Base-by-base conservation (phyloP, 2,329 filamentous ascomycete genomes). In the Fusarium newnesense region DNA sequence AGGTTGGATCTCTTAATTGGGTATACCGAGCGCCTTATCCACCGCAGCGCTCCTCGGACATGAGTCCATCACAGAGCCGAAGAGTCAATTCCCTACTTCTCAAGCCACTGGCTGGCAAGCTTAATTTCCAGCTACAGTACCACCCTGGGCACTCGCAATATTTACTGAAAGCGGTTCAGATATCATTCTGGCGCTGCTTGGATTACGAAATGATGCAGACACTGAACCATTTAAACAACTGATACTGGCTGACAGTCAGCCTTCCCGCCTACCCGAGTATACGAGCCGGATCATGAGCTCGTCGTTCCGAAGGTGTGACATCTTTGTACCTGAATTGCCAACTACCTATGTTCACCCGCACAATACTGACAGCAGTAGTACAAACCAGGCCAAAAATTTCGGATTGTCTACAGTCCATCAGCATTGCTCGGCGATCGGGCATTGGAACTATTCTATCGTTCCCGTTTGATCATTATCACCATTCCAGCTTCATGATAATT, bases 361-460 rank as follows among this genome's bases (percentile, higher is more conserved):
- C n/a, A 44, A 26, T 40, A 57, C 57, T 54, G 59, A 47, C 40
- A 58, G 28, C 24, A 44, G 21, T 30, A 46, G 47, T 32, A 40
- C 39, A 39, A 44, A 44, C 24, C 42, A 36, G 44, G 40, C 18
- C 54, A 47, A 34, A 50, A 26, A 19, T 34, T 49, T 36, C 40
- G 50, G 30, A 30, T 24, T 36, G 36, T 50, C 16, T 37, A 28
- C 46, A 60, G 21, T 26, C 43, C 40, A 60, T 65, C 57, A 62
- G 59, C 32, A 65, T 60, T 62, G 44, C 44, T 60, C 43, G 50
- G 32, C 63, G 63, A 71, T 64, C 57, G 46, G 62, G 49, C 59
- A 50, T 47, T 63, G 47, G 18, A 36, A 69, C 26, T 44, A 30
- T 60, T 47, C 56, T 34, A 42, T 39, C 61, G 42, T 37, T 49